These are phyloP conservation scores for Colletotrichum euphorbiae DNA, from an alignment of 2,329 filamentous ascomycete species.

Conservation along the genomic window DNA sequence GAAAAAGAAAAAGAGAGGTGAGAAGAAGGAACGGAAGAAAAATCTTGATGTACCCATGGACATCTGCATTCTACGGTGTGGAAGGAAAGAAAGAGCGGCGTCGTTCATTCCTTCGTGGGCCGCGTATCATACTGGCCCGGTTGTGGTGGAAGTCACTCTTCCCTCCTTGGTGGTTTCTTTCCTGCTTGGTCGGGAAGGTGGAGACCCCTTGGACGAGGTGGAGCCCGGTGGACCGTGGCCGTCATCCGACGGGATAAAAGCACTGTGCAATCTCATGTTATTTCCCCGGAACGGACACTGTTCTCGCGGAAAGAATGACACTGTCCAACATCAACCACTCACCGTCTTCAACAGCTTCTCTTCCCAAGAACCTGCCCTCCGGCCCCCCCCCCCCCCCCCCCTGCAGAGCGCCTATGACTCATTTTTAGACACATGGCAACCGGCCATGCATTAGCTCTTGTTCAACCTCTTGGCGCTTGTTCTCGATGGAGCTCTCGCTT, in stretches of 20 bases:
- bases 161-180: neutral
- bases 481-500: slow-evolving; percentile 4
- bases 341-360: slow-evolving; percentile 33
- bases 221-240: neutral
- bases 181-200: slow-evolving; percentile 14
- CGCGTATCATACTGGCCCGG: slow-evolving; percentile 20
- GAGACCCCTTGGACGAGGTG: slow-evolving; percentile 5
- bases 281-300: neutral
- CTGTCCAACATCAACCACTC: slow-evolving; percentile 25
- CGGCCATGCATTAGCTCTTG: slow-evolving; percentile 28
- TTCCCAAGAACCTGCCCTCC: slow-evolving; percentile 6
- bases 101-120: neutral
- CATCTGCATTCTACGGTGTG: neutral
- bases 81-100: neutral
- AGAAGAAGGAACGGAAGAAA: neutral
- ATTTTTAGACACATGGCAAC: slow-evolving; percentile 49
- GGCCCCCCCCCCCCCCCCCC: slow-evolving; percentile 20
- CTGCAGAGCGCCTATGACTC: slow-evolving; percentile 47
- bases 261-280: neutral
- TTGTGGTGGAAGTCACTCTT: neutral
- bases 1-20: neutral
- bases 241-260: neutral
- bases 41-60: neutral
- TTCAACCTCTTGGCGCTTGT: slow-evolving; percentile 7
- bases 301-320: neutral